Conservation (phyloP, 2,329 filamentous ascomycete genomes). For the Cytospora leucostoma region DNA sequence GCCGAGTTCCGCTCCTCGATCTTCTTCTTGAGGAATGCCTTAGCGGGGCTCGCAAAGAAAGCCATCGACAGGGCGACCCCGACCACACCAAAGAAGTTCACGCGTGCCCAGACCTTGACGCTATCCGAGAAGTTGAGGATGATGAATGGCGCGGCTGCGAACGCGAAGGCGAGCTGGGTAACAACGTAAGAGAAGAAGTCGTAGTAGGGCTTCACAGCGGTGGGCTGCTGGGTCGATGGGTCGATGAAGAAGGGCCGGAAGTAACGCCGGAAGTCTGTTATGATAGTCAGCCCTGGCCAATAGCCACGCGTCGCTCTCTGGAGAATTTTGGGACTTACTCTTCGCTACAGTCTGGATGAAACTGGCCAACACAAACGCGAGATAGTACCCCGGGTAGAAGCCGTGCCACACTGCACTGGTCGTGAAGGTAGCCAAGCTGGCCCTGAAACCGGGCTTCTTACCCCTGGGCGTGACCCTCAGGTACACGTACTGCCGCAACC, state of each 20-base stretch:
- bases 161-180: slow-evolving; percentile 83
- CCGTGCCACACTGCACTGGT: slow-evolving; percentile 98
- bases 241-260: slow-evolving; percentile 92
- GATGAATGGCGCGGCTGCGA: slow-evolving; percentile 81
- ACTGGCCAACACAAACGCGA: slow-evolving; percentile 85
- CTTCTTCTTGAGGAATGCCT: slow-evolving; percentile 56
- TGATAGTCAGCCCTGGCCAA: background rate
- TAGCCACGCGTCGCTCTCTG: background rate
- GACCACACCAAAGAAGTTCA: slow-evolving; percentile 85
- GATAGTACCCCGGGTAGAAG: slow-evolving; percentile 95
- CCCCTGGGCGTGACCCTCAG: slow-evolving; percentile 91
- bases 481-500: slow-evolving; percentile 95
- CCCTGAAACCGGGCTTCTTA: slow-evolving; percentile 94
- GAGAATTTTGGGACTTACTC: slow-evolving; percentile 61
- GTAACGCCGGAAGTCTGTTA: slow-evolving; percentile 79
- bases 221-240: slow-evolving; percentile 68
- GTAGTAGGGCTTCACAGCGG: slow-evolving; percentile 79
- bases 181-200: slow-evolving; percentile 73
- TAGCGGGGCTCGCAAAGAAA: slow-evolving; percentile 81
- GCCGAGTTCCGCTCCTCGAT: slow-evolving; percentile 59
- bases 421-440: slow-evolving; percentile 88
- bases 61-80: slow-evolving; percentile 65
- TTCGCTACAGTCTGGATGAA: slow-evolving; percentile 93
- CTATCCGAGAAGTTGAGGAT: slow-evolving; percentile 73
- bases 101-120: slow-evolving; percentile 74